phyloP scores from a whole-genome alignment of 345 rosid species.

The Theobroma cacao region DNA sequence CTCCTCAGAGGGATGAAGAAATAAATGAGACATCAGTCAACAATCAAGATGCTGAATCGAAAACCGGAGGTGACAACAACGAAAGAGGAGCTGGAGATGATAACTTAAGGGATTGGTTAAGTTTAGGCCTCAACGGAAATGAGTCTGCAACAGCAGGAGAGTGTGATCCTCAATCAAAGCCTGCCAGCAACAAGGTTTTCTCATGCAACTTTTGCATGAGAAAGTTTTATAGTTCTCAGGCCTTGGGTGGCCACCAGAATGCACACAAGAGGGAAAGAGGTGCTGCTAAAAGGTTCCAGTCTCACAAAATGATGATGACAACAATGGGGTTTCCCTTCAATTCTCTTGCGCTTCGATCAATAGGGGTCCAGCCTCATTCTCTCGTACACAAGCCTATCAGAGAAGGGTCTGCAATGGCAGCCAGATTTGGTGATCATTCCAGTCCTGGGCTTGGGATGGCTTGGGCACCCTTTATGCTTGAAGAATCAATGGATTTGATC shows the following conservation, averaged over 20 bases:
- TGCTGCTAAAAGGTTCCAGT: conserved; percentile 34
- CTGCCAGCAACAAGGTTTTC: conserved; percentile 27
- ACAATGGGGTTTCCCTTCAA: conserved; percentile 21
- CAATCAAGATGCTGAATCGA: conserved; percentile 11
- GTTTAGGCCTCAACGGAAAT: conserved; percentile 29
- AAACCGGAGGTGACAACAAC: background rate
- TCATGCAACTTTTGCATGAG: conserved; percentile 52
- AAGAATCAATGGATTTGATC: conserved; percentile 22
- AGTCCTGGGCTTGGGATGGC: conserved; percentile 19
- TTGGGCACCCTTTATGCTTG: conserved; percentile 21
- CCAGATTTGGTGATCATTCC: conserved; percentile 17
- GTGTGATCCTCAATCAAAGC: conserved; percentile 5
- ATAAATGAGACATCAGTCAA: conserved; percentile 20
- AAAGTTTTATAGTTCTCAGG: conserved; percentile 50
- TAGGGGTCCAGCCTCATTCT: conserved; percentile 41
- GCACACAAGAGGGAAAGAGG: conserved; percentile 51
- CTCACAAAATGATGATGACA: conserved; percentile 36
- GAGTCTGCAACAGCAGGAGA: conserved; percentile 1
- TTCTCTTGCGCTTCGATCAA: conserved; percentile 25
- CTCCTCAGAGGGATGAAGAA: conserved; percentile 22
- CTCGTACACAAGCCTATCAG: conserved; percentile 32
- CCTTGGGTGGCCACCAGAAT: conserved; percentile 52
- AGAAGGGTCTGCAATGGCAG: conserved; percentile 23
- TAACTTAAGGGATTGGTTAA: conserved; percentile 34
- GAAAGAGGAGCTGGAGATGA: conserved; percentile 9